phyloP scores from a whole-genome alignment of 1,139 yeast species.

The Pichia sp. region DNA sequence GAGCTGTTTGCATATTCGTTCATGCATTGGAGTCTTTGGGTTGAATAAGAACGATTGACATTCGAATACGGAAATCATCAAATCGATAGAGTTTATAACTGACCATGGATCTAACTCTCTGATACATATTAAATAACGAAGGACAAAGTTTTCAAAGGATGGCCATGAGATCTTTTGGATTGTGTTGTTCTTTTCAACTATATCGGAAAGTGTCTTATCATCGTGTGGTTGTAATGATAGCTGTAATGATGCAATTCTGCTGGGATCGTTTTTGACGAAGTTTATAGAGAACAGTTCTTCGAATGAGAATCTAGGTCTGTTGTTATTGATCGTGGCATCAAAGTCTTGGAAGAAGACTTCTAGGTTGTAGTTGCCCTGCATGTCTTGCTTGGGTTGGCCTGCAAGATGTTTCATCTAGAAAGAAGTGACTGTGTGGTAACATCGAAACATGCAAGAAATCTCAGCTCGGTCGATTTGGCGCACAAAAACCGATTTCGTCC shows the following conservation, averaged over 20 bases:
- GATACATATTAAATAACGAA: slow-evolving; percentile 50
- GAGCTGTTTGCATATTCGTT: slow-evolving; percentile 31
- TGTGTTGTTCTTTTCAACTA: slow-evolving; percentile 36
- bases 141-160: slow-evolving; percentile 52
- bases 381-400: too few relatives aligned
- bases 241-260: slow-evolving; percentile 26
- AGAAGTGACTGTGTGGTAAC: too few relatives aligned
- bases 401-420: too few relatives aligned
- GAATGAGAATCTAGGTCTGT: slow-evolving; percentile 17
- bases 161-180: slow-evolving; percentile 46
- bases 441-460: too few relatives aligned
- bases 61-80: slow-evolving; percentile 50
- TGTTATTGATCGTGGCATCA: background rate
- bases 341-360: slow-evolving; percentile 9
- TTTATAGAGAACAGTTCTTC: slow-evolving; percentile 16
- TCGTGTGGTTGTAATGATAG: slow-evolving; percentile 20
- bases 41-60: slow-evolving; percentile 59
- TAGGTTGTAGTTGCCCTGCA: slow-evolving; percentile 5
- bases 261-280: slow-evolving; percentile 10
- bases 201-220: slow-evolving; percentile 18
- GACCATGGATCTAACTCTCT: slow-evolving; percentile 63
- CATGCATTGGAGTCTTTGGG: slow-evolving; percentile 47
- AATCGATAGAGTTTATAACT: slow-evolving; percentile 54
- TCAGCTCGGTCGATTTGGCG: too few relatives aligned
- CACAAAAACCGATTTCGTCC: too few relatives aligned